Percentiles rank a stretch among this genome's conserved stretches.
These are phyloP conservation scores for Strobilomyces confusus DNA, from an alignment of 768 basidiomycete species.

Conservation along the genomic window DNA sequence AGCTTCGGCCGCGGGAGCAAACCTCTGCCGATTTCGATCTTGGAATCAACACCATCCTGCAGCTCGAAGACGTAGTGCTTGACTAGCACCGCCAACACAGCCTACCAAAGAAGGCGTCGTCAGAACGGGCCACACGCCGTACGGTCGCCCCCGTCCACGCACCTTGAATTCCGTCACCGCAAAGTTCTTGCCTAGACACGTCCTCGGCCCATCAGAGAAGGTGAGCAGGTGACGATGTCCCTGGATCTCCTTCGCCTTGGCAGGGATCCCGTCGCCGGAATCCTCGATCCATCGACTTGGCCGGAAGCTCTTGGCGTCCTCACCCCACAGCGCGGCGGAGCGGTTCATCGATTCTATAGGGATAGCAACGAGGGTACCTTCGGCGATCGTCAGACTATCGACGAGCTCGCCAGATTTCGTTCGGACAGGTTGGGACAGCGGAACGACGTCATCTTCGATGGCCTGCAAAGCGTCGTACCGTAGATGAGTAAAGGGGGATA, in stretches of 20 bases:
- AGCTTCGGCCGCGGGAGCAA: neutral
- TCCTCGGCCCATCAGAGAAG: neutral
- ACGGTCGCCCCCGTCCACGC: neutral
- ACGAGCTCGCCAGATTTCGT: constrained; percentile 38
- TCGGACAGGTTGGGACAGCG: constrained; percentile 45
- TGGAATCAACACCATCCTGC: constrained; percentile 34
- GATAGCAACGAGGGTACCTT: constrained; percentile 21
- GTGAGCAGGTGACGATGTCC: neutral
- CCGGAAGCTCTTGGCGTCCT: constrained; percentile 34
- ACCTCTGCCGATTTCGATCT: neutral
- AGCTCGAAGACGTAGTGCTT: constrained; percentile 34
- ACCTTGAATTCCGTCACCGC: neutral
- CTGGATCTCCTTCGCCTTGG: neutral
- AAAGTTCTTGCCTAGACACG: neutral
- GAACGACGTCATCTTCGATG: constrained; percentile 17
- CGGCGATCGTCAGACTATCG: constrained; percentile 39
- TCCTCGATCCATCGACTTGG: neutral
- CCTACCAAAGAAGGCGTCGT: constrained; percentile 15
- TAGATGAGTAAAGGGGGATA: neutral
- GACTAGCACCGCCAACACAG: constrained; percentile 25
- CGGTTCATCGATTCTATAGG: constrained; percentile 33
- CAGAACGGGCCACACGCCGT: neutral
- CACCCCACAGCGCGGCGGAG: constrained; percentile 55
- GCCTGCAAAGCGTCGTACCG: neutral
- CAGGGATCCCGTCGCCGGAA: neutral